Evolutionary conservation across 2,329 filamentous ascomycete genomes (phyloP), one percentile per base, ranked within the genome.

Genomic region (Exophiala viscosa): DNA sequence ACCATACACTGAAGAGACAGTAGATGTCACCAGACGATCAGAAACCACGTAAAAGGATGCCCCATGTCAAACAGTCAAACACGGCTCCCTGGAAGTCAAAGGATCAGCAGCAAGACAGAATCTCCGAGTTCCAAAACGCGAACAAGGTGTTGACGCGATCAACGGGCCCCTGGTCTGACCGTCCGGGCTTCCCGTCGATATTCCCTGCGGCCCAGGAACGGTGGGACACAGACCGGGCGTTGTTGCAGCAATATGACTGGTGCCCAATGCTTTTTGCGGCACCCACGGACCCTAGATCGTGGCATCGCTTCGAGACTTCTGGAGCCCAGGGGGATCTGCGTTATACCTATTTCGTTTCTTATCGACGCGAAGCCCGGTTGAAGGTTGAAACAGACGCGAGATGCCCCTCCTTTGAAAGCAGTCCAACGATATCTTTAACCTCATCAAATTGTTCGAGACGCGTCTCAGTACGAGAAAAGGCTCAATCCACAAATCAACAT

Each of bases 191-290:
- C 45, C 36, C 38, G 18, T 43, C 43, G n/a, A 28, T 28, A 28
- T 28, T 28, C 44, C 50, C 38, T 40, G 43, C 31, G 34, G 39
- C 34, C 34, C 34, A 36, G 11, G 11, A 15, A 15, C 14, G 11
- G 11, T 13, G 14, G 34, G 34, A 38, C 50, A 52, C 44, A 33
- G 44, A 43, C 44, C 49, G 13, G 31, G 31, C 45, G 50, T 46
- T 52, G 50, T 46, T 43, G 43, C 50, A 47, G 36, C 38, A 46
- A 52, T 52, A 33, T 45, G 41, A 33, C 41, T 45, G 42, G 41
- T 36, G 34, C 34, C 34, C 34, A 36, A 15, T 36, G 34, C 34
- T 28, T 28, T 28, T 15, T 10, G 14, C 34, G 11, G 2, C 34
- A 36, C 34, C 34, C 34, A 36, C 11, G 11, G 34, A 36, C 34